Evolutionary conservation across 257 asterid genomes (phyloP).

Genomic region (Lithospermum erythrorhizon): DNA sequence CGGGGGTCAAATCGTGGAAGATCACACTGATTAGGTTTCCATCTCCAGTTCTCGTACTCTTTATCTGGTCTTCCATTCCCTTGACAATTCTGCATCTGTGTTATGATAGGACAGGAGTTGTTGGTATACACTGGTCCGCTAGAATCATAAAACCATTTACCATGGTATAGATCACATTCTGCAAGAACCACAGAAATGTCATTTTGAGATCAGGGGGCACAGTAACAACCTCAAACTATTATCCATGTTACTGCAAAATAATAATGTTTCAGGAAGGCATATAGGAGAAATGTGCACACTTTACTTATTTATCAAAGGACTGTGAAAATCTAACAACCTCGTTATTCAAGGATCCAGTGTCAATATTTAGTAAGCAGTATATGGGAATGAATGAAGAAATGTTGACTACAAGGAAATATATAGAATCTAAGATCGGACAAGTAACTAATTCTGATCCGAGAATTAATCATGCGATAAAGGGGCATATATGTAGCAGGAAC

Average conservation of each 20-base stretch:
- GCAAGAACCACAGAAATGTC: slow-evolving; percentile 13
- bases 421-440: not conserved
- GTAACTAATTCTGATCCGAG: not conserved
- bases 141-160: slow-evolving; percentile 70
- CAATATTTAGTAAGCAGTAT: not conserved
- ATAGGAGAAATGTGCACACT: not conserved
- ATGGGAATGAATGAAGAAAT: not conserved
- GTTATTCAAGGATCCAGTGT: not conserved
- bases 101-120: slow-evolving; percentile 73
- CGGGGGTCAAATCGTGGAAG: slow-evolving; percentile 67
- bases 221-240: not conserved
- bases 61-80: slow-evolving; percentile 96
- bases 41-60: slow-evolving; percentile 85
- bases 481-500: too few relatives aligned
- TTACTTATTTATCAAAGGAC: not conserved
- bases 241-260: not conserved
- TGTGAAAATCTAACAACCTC: not conserved
- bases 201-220: not conserved
- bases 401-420: not conserved
- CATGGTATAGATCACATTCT: slow-evolving; percentile 80
- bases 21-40: slow-evolving; percentile 82
- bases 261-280: not conserved
- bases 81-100: slow-evolving; percentile 91
- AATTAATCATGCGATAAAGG: too few relatives aligned
- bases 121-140: slow-evolving; percentile 69